Conservation (phyloP, 768 basidiomycete genomes). For the Mycena filopes region DNA sequence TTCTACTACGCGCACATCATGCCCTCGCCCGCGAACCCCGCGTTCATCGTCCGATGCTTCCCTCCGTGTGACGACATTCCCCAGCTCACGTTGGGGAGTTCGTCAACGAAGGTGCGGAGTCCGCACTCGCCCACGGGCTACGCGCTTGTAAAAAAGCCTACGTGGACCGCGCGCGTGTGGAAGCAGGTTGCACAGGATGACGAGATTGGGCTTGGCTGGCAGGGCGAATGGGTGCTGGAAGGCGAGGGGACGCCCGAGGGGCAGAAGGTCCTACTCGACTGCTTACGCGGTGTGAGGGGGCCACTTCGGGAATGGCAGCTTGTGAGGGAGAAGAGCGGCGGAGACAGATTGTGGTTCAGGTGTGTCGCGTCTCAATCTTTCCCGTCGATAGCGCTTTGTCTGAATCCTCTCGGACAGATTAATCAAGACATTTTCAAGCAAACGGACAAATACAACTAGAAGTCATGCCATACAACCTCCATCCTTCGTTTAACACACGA, state of each 20-base stretch:
- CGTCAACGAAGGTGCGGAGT: slow-evolving; percentile 62
- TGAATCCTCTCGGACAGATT: slow-evolving; percentile 17
- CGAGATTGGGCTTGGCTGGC: slow-evolving; percentile 57
- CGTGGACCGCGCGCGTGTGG: slow-evolving; percentile 71
- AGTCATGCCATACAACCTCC: not conserved
- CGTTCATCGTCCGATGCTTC: slow-evolving; percentile 47
- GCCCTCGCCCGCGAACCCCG: slow-evolving; percentile 49
- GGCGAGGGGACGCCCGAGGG: slow-evolving; percentile 81
- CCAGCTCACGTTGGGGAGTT: slow-evolving; percentile 59
- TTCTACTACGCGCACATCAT: slow-evolving; percentile 81
- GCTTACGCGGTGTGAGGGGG: slow-evolving; percentile 51
- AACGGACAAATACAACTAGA: slow-evolving; percentile 14
- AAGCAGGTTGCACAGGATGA: slow-evolving; percentile 42
- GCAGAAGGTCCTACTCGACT: slow-evolving; percentile 63
- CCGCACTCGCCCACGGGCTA: slow-evolving; percentile 70
- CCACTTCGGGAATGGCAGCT: slow-evolving; percentile 60
- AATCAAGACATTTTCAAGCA: slow-evolving; percentile 24
- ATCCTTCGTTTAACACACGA: not conserved
- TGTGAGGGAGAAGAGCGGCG: slow-evolving; percentile 68
- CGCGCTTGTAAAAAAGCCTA: slow-evolving; percentile 68
- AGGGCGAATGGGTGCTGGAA: slow-evolving; percentile 84
- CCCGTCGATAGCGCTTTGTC: not conserved
- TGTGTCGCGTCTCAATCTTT: slow-evolving; percentile 41
- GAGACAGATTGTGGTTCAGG: slow-evolving; percentile 74
- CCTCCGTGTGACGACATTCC: slow-evolving; percentile 53